A percentile compares a stretch with the other conserved stretches of the same genome.
Conservation (phyloP, 345 rosid genomes). For the Physaria fendleri region DNA sequence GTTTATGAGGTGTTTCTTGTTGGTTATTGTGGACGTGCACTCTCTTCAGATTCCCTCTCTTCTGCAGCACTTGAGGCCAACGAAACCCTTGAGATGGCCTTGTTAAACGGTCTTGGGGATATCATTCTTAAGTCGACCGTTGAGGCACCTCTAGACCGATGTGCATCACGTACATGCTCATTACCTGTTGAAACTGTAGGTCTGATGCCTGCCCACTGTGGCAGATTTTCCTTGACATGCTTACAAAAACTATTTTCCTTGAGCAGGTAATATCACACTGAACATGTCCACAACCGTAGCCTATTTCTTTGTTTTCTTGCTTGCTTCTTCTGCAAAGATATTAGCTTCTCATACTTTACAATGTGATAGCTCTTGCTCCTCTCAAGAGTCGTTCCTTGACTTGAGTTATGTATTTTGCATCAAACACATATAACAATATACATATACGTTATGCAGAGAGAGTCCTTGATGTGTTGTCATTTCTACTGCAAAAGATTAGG, state of each 20-base stretch:
- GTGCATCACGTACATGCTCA: constrained; percentile 95
- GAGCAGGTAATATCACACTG: constrained; percentile 52
- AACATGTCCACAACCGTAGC: constrained; percentile 15
- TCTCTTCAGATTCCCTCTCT: constrained; percentile 69
- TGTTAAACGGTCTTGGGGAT: constrained; percentile 69
- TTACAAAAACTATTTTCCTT: constrained; percentile 69
- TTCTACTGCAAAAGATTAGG: background rate
- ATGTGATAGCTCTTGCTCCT: background rate
- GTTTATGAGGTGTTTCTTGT: constrained; percentile 88
- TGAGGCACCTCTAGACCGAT: constrained; percentile 89
- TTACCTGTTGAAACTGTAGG: constrained; percentile 92
- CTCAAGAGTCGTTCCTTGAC: background rate
- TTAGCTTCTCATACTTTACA: constrained; percentile 7
- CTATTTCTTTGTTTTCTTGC: background rate
- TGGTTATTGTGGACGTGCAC: constrained; percentile 93
- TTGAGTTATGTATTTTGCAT: background rate
- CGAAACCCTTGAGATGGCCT: constrained; percentile 81
- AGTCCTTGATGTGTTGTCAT: background rate
- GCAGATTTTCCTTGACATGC: constrained; percentile 88
- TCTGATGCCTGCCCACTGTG: constrained; percentile 88
- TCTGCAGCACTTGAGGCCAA: constrained; percentile 49
- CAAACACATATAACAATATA: background rate
- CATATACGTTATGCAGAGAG: background rate
- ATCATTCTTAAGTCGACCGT: constrained; percentile 60
- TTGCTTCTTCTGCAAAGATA: constrained; percentile 2